Evolutionary conservation across 352 stramenopile species (phyloP), one percentile per base, ranked within the genome.

Genomic region (Paralagenidium karlingii): DNA sequence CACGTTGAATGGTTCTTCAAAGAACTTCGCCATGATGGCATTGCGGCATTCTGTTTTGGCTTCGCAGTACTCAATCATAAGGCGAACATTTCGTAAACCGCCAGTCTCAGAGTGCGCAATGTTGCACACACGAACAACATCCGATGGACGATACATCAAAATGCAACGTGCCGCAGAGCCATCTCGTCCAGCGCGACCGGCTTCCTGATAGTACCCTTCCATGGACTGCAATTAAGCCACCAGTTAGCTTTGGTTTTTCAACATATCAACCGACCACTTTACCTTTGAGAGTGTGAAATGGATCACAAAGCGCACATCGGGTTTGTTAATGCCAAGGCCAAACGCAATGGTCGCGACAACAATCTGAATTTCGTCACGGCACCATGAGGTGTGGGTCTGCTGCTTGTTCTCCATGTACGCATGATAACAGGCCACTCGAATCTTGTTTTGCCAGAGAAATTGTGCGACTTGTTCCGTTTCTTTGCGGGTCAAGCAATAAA

Each of bases 141-240:
- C 87, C 9, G 63, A 68, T 0, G 60, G 43, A 9, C 60, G 62
- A 43, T 94, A 96, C 54, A 94, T 78, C 20, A 97, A 45, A 9
- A 94, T 59, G 48, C 88, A 96, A 13, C 80, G 63, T 7, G 79
- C 63, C 10, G 81, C 49, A 1, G 87, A 51, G 7, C 95, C 94
- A 60, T 99, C 95, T 24, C 95, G 71, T 28, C 96, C 96, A 29
- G 88, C 96, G 33, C 96, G 67, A 6, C 96, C 96, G 11, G 79
- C 93, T 63, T 99, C 94, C 63, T 98, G 94, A 49, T 97, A 98
- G 51, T 98, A 99, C 1, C 82, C 92, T 65, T 98, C 95, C 27
- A 99, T 59, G 8, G 80, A 95, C 60, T 68, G 0, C 57, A 66
- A 3, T 75, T 49, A 24, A 73, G n/a, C 5, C 36, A 24, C 10